Percentiles rank a stretch among this genome's conserved stretches.
phyloP scores from a whole-genome alignment of 345 rosid genomes.

The Eucalyptus polybractea region DNA sequence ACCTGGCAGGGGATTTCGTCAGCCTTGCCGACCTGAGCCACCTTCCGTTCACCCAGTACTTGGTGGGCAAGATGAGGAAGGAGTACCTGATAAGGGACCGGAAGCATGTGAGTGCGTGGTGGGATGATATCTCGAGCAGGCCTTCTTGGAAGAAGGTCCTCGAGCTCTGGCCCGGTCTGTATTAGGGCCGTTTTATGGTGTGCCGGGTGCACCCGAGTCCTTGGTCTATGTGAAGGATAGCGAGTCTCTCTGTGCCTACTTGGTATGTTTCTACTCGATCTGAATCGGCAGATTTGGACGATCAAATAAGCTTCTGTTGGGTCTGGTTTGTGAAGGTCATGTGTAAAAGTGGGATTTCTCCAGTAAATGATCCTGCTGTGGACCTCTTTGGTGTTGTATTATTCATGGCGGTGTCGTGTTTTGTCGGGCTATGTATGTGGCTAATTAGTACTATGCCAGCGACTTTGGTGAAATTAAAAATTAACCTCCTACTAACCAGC shows the following conservation, averaged over 20 bases:
- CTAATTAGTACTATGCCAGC: no score
- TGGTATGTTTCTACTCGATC: neutral
- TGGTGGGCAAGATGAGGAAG: slow-evolving; percentile 41
- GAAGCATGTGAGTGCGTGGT: slow-evolving; percentile 52
- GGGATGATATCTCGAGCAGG: slow-evolving; percentile 53
- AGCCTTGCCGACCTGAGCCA: slow-evolving; percentile 65
- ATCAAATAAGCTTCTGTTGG: neutral
- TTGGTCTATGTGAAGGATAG: neutral
- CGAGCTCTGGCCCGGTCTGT: neutral
- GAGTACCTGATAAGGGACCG: slow-evolving; percentile 41
- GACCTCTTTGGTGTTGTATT: no score
- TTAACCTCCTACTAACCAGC: neutral
- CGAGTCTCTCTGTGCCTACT: neutral
- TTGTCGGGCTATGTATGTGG: no score
- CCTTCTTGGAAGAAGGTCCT: slow-evolving; percentile 50
- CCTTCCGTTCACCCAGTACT: slow-evolving; percentile 42
- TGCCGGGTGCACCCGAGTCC: neutral
- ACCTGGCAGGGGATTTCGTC: slow-evolving; percentile 57
- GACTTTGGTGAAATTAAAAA: no score
- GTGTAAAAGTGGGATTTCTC: neutral
- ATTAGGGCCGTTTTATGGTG: neutral
- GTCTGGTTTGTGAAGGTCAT: neutral
- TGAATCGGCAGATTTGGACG: neutral
- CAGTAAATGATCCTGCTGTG: neutral
- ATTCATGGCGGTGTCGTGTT: no score